A percentile compares a stretch with the other conserved stretches of the same genome.
phyloP scores from a whole-genome alignment of 257 asterid species.

The Osmanthus fragrans region DNA sequence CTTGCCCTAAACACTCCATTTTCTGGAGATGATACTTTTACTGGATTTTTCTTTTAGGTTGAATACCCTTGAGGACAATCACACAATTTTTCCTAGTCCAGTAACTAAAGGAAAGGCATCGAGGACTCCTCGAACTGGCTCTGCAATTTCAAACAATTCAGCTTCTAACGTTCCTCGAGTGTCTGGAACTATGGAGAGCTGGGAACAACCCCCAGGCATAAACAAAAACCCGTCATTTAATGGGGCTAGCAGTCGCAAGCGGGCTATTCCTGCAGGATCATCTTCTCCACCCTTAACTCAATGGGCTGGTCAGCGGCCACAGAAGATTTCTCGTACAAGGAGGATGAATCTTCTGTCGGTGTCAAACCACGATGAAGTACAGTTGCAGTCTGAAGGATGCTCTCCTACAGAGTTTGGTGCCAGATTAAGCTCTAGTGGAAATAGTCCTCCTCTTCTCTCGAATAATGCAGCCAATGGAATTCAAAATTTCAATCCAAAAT shows the following conservation, averaged over 20 bases:
- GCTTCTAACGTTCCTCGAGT: slow-evolving; percentile 51
- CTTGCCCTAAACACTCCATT: slow-evolving; percentile 5
- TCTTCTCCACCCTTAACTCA: slow-evolving; percentile 94
- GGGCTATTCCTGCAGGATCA: slow-evolving; percentile 67
- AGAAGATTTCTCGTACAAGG: slow-evolving; percentile 87
- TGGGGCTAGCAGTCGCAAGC: slow-evolving; percentile 77
- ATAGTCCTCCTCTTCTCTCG: slow-evolving; percentile 52
- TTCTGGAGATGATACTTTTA: slow-evolving; percentile 11
- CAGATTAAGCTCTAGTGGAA: slow-evolving; percentile 56
- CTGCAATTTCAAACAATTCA: slow-evolving; percentile 45
- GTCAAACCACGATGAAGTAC: slow-evolving; percentile 74
- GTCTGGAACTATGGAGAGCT: slow-evolving; percentile 73
- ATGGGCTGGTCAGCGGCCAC: slow-evolving; percentile 97
- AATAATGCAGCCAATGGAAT: slow-evolving; percentile 51
- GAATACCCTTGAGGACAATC: slow-evolving; percentile 72
- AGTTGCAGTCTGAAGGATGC: slow-evolving; percentile 72
- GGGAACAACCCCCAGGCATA: slow-evolving; percentile 68
- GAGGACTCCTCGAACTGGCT: slow-evolving; percentile 79
- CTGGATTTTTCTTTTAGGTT: slow-evolving; percentile 51
- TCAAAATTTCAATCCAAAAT: slow-evolving; percentile 52
- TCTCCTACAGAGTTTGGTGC: slow-evolving; percentile 81
- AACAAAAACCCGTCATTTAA: slow-evolving; percentile 51
- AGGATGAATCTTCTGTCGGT: slow-evolving; percentile 88
- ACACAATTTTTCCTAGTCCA: slow-evolving; percentile 49
- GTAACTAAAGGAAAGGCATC: slow-evolving; percentile 82